These are phyloP conservation scores for Colletotrichum abscissum DNA, from an alignment of 2,329 filamentous ascomycete genomes.

Conservation along the genomic window DNA sequence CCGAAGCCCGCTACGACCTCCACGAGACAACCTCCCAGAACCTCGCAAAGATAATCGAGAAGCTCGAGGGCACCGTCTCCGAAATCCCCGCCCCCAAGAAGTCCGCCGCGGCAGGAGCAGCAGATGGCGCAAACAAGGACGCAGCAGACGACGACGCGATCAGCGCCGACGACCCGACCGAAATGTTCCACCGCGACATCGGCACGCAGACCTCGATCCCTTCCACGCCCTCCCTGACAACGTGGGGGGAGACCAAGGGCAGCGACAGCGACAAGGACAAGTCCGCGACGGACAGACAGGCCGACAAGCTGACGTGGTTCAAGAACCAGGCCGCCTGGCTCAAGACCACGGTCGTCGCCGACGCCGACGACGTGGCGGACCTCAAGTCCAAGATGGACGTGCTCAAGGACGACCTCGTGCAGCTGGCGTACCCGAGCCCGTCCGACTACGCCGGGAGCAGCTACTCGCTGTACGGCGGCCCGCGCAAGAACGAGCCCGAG, in stretches of 20 bases:
- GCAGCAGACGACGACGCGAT: constrained; percentile 29
- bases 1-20: constrained; percentile 64
- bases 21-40: constrained; percentile 59
- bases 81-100: constrained; percentile 61
- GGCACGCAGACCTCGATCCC: constrained; percentile 77
- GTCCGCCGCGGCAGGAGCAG: constrained; percentile 3
- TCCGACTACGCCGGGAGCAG: constrained; percentile 47
- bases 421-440: constrained; percentile 62
- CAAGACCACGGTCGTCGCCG: constrained; percentile 54
- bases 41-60: constrained; percentile 58
- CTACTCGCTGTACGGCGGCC: constrained; percentile 56
- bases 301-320: constrained; percentile 55
- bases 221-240: constrained; percentile 15
- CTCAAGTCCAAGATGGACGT: constrained; percentile 65
- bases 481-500: constrained; percentile 63
- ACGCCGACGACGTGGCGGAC: constrained; percentile 62
- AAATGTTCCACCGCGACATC: constrained; percentile 84
- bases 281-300: constrained; percentile 48
- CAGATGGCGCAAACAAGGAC: constrained; percentile 23
- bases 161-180: constrained; percentile 73
- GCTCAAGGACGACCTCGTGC: constrained; percentile 74
- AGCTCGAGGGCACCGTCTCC: constrained; percentile 69
- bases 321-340: constrained; percentile 54
- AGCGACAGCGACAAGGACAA: neutral
- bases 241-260: neutral